These are phyloP conservation scores for Scutellaria minor DNA, from an alignment of 257 asterid species.

Conservation along the genomic window DNA sequence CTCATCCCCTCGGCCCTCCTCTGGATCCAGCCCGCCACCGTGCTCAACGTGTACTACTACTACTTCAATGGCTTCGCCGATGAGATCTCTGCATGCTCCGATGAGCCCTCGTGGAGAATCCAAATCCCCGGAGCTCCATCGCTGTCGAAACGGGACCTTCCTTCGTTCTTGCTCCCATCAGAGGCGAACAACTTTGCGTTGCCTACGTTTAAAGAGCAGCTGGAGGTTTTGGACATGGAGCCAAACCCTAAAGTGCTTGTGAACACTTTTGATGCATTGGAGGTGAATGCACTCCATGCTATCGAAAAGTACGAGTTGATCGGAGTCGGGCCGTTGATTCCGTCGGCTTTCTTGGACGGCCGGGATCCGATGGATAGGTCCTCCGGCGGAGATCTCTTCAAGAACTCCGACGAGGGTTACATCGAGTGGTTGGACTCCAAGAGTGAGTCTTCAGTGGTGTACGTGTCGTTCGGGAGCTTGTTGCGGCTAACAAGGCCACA, in stretches of 20 bases:
- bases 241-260: constrained; percentile 49
- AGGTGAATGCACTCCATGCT: constrained; percentile 41
- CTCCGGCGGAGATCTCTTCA: constrained; percentile 46
- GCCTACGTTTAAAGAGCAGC: constrained; percentile 45
- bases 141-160: constrained; percentile 53
- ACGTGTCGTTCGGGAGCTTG: constrained; percentile 70
- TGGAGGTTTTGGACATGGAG: constrained; percentile 43
- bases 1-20: constrained; percentile 59
- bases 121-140: constrained; percentile 55
- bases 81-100: constrained; percentile 16
- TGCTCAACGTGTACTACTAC: constrained; percentile 51
- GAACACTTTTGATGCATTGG: constrained; percentile 56
- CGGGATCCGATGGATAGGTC: constrained; percentile 36
- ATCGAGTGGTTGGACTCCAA: constrained; percentile 50
- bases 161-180: constrained; percentile 54
- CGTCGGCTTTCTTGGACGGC: constrained; percentile 46
- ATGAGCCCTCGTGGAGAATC: constrained; percentile 29
- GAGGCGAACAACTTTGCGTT: constrained; percentile 31
- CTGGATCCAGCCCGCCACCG: constrained; percentile 76
- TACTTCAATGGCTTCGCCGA: constrained; percentile 57
- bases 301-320: constrained; percentile 39
- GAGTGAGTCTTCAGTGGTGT: constrained; percentile 48
- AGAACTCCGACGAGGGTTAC: constrained; percentile 40
- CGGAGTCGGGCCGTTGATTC: constrained; percentile 62
- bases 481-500: constrained; percentile 34